Base-by-base conservation (phyloP, 352 stramenopile species). In the Phytophthora boehmeriae region DNA sequence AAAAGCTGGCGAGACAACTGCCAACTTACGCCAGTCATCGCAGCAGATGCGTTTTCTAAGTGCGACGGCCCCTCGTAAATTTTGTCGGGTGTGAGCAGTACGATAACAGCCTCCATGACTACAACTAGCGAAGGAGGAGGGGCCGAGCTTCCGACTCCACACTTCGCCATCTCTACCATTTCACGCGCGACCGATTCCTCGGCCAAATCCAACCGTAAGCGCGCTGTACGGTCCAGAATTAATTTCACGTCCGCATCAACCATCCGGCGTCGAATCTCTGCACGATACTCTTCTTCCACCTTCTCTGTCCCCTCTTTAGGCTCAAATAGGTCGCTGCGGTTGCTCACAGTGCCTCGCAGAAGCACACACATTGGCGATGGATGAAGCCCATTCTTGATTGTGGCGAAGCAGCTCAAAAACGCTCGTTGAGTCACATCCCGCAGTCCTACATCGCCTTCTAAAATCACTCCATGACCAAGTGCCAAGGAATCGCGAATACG, bases 31-130 rank as follows among this genome's bases (percentile, higher is more conserved):
- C 71, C 72, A 38, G 68, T 89, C 11, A 74, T 76, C 1, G 38
- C 53, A 13, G 16, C 11, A 4, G 54, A 55, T 5, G 43, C 66
- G 17, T 62, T 50, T 0, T 70, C 54, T 25, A 49, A 45, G 1
- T 65, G 44, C 9, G 76, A 76, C 8, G 86, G 85, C 2, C 74
- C 76, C 10, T 79, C 71, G 49, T 90, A 96, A n/a, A 54, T 48
- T 30, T 89, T 88, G 0, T 46, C 65, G 10, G 88, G 88, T 9
- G 86, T 95, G 11, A 96, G 65, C 4, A 95, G 46, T 16, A 95
- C 74, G 28, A 96, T 83, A 8, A 89, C 69, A 8, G 86, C 79
- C 50, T 96, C 86, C 76, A 95, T 88, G 10, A 92, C 80, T 10
- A 94, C 48, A 5, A 93, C 71, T 1, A 95, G 60, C 2, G 68